Base-by-base conservation (phyloP, 495 filamentous ascomycete species). In the Geoglossum glabrum region DNA sequence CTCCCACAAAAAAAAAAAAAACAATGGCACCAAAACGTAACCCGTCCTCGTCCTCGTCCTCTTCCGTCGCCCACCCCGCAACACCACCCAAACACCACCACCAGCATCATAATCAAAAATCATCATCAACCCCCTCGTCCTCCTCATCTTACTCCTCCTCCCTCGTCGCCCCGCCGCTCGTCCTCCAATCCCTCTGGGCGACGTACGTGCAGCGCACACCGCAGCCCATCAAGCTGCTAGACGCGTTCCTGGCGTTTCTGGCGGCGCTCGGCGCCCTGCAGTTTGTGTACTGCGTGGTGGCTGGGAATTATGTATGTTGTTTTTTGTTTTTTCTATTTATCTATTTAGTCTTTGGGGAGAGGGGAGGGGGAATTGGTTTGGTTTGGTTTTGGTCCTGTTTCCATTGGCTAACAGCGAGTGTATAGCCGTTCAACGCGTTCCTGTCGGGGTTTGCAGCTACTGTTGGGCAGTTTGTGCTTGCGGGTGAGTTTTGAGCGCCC, bases 401-500 rank as follows among this genome's bases (percentile, higher is more conserved):
- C 31, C 5, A 11, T 7, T 40, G 5, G 36, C 36, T 40, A 17
- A 40, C 13, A 2, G 36, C 9, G 5, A 40, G 13, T 7, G 13
- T 40, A 15, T 62, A 97, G 89, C 92, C 92, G 8, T 98, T 98
- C 79, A 98, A 98, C 70, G 92, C 92, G 63, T 98, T 98, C 74
- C 76, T 98, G 45, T 83, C 88, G 31, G 93, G 93, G 47, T 98
- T 98, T 75, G 81, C 78, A 46, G 90, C 90, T 11, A 92, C 93
- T 1, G 90, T 98, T 51, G 92, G 93, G 21, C 93, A 98, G 67
- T 98, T 98, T 70, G 92, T 98, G 40, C 79, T 97, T 54, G 95
- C 90, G 45, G 88, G 86, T 73, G 82, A 66, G 69, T n/a, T 25
- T 13, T 36, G 23, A 4, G n/a, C n/a, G n/a, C n/a, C n/a, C n/a